These are phyloP conservation scores for Aspergillus sp. DNA, from an alignment of 2,329 filamentous ascomycete genomes.

Conservation along the genomic window DNA sequence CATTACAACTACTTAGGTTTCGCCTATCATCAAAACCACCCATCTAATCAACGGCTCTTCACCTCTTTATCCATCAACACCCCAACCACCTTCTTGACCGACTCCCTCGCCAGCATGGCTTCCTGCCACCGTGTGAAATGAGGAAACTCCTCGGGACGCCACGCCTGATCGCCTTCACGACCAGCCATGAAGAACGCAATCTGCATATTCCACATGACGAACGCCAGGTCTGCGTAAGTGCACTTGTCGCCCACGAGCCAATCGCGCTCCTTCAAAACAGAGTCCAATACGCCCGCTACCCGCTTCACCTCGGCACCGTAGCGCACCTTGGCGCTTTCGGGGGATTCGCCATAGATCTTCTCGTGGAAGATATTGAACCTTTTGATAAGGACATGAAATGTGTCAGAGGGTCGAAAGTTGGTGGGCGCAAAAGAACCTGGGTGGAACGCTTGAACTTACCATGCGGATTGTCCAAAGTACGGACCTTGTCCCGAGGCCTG, in stretches of 20 bases:
- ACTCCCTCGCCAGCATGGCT: not conserved
- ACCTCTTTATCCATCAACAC: not conserved
- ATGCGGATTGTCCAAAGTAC: slow-evolving; percentile 1
- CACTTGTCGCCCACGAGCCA: slow-evolving; percentile 1
- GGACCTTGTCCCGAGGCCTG: not conserved
- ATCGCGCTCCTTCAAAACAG: not conserved
- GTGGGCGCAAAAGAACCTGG: not conserved
- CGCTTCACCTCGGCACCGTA: slow-evolving; percentile 1
- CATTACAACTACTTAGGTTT: too few species aligned
- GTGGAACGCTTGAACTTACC: not conserved
- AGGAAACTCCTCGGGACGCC: slow-evolving; percentile 2
- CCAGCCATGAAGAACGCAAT: not conserved
- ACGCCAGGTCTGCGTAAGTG: slow-evolving; percentile 3
- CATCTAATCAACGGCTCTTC: not conserved
- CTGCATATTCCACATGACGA: slow-evolving; percentile 11
- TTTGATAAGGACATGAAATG: not conserved
- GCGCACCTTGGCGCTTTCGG: not conserved
- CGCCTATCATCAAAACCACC: not conserved
- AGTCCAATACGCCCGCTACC: not conserved
- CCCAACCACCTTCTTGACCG: not conserved
- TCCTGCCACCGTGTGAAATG: slow-evolving; percentile 3
- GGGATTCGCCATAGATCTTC: not conserved
- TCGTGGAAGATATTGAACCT: slow-evolving; percentile 3
- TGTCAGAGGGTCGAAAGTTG: not conserved
- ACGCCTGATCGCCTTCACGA: not conserved